phyloP scores from a whole-genome alignment of 257 asterid genomes.

The Echites panduratus region DNA sequence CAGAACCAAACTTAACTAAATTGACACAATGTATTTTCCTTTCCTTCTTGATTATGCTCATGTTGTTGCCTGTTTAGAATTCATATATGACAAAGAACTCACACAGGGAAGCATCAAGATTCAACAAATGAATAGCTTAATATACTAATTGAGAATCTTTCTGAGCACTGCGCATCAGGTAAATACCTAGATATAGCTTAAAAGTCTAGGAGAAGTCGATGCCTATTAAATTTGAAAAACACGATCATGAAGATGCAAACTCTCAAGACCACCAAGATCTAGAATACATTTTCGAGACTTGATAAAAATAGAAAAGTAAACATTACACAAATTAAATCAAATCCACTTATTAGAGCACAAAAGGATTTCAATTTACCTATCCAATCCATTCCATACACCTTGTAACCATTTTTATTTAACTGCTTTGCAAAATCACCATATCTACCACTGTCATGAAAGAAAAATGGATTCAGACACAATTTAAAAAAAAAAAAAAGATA shows the following conservation, averaged over 20 bases:
- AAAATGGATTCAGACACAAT: background rate
- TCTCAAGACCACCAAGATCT: background rate
- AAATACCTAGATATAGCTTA: background rate
- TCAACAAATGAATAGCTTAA: background rate
- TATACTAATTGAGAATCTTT: background rate
- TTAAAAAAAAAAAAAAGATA: no score
- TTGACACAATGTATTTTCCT: background rate
- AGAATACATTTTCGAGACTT: background rate
- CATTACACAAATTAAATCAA: background rate
- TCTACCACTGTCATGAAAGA: conserved; percentile 53
- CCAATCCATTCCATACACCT: conserved; percentile 97
- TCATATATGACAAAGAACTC: background rate
- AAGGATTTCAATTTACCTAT: conserved; percentile 43
- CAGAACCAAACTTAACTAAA: background rate
- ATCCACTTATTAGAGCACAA: background rate
- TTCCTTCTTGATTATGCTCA: background rate
- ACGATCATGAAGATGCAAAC: background rate
- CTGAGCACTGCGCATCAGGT: background rate
- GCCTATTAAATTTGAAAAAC: background rate
- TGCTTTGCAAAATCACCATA: conserved; percentile 72
- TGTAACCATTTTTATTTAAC: conserved; percentile 76
- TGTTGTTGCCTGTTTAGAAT: background rate
- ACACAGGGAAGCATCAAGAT: background rate
- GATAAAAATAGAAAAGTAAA: background rate
- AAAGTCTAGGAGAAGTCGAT: background rate